These are phyloP conservation scores for Serendipita sp. DNA, from an alignment of 768 basidiomycete species.

Conservation along the genomic window DNA sequence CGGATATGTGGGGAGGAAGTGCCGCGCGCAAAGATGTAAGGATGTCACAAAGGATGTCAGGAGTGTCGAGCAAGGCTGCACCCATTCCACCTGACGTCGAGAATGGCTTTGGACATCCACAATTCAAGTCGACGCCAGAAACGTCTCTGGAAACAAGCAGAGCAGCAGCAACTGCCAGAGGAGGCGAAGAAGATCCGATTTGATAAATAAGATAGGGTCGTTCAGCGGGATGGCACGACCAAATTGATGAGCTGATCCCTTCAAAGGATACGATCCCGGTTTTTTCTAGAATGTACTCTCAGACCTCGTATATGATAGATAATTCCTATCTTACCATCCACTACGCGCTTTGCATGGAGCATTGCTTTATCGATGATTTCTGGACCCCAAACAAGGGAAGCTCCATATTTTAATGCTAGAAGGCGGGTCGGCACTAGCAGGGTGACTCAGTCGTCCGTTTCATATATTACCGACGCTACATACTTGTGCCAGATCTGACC, in stretches of 20 bases:
- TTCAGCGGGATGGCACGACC: conserved; percentile 85
- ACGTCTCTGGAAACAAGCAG: conserved; percentile 75
- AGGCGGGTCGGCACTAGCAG: conserved; percentile 65
- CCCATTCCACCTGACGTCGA: conserved; percentile 93
- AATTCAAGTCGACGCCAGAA: conserved; percentile 90
- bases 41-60: conserved; percentile 81
- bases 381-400: conserved; percentile 89
- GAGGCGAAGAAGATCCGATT: conserved; percentile 79
- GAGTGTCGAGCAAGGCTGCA: conserved; percentile 81
- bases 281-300: conserved; percentile 31
- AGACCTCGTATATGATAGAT: neutral
- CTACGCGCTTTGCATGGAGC: conserved; percentile 61
- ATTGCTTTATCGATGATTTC: conserved; percentile 96
- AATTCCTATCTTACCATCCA: conserved; percentile 56
- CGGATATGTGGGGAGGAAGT: conserved; percentile 61
- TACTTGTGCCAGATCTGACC: conserved; percentile 85
- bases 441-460: conserved; percentile 13
- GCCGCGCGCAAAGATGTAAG: conserved; percentile 57
- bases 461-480: conserved; percentile 2
- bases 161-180: conserved; percentile 84
- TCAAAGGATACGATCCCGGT: conserved; percentile 82
- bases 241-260: conserved; percentile 67
- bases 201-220: conserved; percentile 92
- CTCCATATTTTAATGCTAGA: conserved; percentile 81
- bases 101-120: conserved; percentile 94